Percentiles rank a stretch among this genome's conserved stretches.
Conservation (phyloP, 1,284 basidiomycete genomes). For the Dichomitus squalens region DNA sequence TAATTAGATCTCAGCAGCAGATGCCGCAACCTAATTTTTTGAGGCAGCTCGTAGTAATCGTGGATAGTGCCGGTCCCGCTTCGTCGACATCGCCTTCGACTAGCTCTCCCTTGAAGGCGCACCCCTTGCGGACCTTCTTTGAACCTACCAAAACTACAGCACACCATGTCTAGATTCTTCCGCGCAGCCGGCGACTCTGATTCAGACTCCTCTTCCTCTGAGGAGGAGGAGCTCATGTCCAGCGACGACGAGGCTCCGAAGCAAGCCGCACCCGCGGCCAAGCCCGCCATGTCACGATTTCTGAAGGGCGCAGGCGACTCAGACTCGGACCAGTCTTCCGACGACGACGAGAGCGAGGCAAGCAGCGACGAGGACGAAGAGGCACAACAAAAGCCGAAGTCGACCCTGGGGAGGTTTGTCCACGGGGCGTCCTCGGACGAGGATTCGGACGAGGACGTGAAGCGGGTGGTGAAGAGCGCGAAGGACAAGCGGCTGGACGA, state of each 20-base stretch:
- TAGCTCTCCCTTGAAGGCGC: slow-evolving; percentile 5
- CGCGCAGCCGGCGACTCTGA: slow-evolving; percentile 82
- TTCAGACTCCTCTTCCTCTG: slow-evolving; percentile 72
- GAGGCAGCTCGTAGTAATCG: slow-evolving; percentile 8
- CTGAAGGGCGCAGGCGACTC: slow-evolving; percentile 56
- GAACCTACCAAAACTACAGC: slow-evolving; percentile 3
- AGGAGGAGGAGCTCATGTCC: slow-evolving; percentile 79
- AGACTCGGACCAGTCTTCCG: slow-evolving; percentile 44
- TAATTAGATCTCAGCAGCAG: slow-evolving; percentile 2
- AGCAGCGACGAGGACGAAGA: slow-evolving; percentile 36
- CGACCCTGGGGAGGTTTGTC: slow-evolving; percentile 43
- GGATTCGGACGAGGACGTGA: slow-evolving; percentile 72
- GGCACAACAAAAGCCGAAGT: slow-evolving; percentile 37
- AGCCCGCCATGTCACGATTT: slow-evolving; percentile 77
- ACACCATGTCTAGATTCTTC: slow-evolving; percentile 84
- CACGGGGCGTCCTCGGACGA: slow-evolving; percentile 62
- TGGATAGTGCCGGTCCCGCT: background rate
- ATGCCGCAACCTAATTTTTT: slow-evolving; percentile 26
- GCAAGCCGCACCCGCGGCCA: slow-evolving; percentile 47
- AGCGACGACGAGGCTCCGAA: slow-evolving; percentile 69
- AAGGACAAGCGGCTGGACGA: slow-evolving; percentile 87
- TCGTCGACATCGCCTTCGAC: slow-evolving; percentile 12
- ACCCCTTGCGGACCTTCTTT: slow-evolving; percentile 3
- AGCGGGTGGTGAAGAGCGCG: slow-evolving; percentile 80
- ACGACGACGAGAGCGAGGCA: slow-evolving; percentile 43